Evolutionary conservation across 352 stramenopile species (phyloP), one percentile per base, ranked within the genome.

Genomic region (Thraustochytrium sp.): DNA sequence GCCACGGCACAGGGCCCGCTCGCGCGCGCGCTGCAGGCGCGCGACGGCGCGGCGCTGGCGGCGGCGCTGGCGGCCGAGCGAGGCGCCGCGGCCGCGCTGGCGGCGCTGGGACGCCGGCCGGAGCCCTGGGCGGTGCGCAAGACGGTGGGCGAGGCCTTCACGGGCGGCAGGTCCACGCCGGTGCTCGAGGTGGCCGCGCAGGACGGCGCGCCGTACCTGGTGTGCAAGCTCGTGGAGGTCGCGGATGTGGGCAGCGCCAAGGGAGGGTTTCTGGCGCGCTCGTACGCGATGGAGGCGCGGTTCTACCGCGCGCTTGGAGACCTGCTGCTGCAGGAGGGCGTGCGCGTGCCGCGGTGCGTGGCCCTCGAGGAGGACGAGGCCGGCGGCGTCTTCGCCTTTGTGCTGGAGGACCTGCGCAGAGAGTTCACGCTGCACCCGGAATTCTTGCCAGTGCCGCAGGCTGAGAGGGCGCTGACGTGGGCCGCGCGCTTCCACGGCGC

Each of bases 131-230:
- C 36, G 26, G 13, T 72, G 26, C 13, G 40, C 9, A 72, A 72
- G 59, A 72, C 59, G 13, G 59, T 72, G 13, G 59, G 59, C 2
- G 59, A 72, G 59, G 59, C 59, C 26, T 72, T 72, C 59, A 72
- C 59, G 11, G 59, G 59, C 26, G 59, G 59, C 36, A 72, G 59
- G 31, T 72, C 59, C 13, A 72, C 59, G 26, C 59, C 59, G 11
- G 59, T 72, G 16, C 46, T 42, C 26, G 59, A 72, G 9, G 59
- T 49, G 26, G 16, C 8, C 11, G 26, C 18, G 16, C 0, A 21
- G 11, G 59, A 44, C 8, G 40, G 46, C 16, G 59, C 59, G 36
- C 26, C 13, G 2, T 44, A 44, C 21, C 34, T 72, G 9, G 46
- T 72, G 9, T 72, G 59, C 59, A 72, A 72, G 40, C 59, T 72